These are phyloP conservation scores for Zygnema circumcarinatum DNA, from an alignment of 139 green algal species.

Conservation along the genomic window DNA sequence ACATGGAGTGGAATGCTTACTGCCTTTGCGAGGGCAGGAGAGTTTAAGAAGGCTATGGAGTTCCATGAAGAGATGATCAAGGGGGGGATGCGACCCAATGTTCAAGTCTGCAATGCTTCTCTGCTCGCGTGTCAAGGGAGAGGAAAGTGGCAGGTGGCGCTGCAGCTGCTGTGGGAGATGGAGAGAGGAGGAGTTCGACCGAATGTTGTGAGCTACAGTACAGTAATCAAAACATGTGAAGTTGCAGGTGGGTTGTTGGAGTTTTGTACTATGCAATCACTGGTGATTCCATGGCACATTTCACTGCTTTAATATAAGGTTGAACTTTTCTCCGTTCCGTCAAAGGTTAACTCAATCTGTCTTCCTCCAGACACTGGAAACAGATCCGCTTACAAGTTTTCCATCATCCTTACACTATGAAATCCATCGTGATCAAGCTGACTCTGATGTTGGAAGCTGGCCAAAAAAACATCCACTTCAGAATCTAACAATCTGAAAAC, in stretches of 20 bases:
- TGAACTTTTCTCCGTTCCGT: neutral
- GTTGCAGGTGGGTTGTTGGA: slow-evolving; percentile 60
- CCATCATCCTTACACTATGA: too few relatives aligned
- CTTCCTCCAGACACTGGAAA: too few relatives aligned
- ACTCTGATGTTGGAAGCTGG: too few relatives aligned
- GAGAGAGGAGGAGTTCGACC: slow-evolving; percentile 33
- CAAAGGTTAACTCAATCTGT: too few relatives aligned
- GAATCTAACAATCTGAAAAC: too few relatives aligned
- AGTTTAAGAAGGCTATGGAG: slow-evolving; percentile 64
- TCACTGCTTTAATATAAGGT: neutral
- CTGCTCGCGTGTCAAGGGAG: slow-evolving; percentile 46
- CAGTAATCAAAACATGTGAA: slow-evolving; percentile 69
- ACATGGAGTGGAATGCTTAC: slow-evolving; percentile 73
- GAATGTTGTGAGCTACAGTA: slow-evolving; percentile 59
- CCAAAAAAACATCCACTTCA: too few relatives aligned
- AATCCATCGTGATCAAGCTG: too few relatives aligned
- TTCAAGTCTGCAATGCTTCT: slow-evolving; percentile 39
- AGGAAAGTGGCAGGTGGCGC: slow-evolving; percentile 50
- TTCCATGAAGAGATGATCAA: slow-evolving; percentile 48
- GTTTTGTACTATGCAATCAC: neutral
- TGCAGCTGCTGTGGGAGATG: slow-evolving; percentile 53
- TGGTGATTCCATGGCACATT: neutral
- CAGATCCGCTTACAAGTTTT: too few relatives aligned
- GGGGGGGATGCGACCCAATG: neutral
- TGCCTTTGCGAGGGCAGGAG: slow-evolving; percentile 59